A percentile compares a stretch with the other conserved stretches of the same genome.
Evolutionary conservation across 495 filamentous ascomycete genomes (phyloP).

Genomic region (Daldinia concentrica): DNA sequence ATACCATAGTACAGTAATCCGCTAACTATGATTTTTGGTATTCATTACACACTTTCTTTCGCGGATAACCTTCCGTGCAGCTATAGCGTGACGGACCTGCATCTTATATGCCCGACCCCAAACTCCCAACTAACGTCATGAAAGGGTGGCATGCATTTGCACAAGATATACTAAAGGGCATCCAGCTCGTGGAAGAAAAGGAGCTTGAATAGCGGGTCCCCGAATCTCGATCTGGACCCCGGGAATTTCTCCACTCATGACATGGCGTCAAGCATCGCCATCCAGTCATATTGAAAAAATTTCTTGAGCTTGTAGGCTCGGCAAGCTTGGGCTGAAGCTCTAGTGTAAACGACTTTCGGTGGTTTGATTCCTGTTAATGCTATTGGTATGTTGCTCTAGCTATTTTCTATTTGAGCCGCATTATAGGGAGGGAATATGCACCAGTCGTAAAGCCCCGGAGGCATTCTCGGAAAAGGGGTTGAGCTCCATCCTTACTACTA

Average conservation of each 20-base stretch:
- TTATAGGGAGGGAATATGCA: slow-evolving; percentile 2
- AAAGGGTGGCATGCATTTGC: neutral
- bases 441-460: slow-evolving; percentile 1
- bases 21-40: slow-evolving; percentile 5
- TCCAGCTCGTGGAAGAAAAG: neutral
- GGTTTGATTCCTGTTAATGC: neutral
- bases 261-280: neutral
- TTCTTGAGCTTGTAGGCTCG: neutral
- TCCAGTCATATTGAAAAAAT: too few relatives aligned
- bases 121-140: neutral
- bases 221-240: slow-evolving; percentile 1
- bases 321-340: neutral
- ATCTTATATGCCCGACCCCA: neutral
- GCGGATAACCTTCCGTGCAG: slow-evolving; percentile 1
- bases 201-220: slow-evolving; percentile 8
- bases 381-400: neutral
- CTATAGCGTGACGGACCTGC: neutral
- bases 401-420: slow-evolving; percentile 27
- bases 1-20: neutral
- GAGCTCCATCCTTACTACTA: slow-evolving; percentile 3
- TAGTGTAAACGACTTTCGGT: neutral
- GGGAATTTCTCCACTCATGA: slow-evolving; percentile 3
- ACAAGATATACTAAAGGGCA: neutral
- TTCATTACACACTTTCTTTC: neutral
- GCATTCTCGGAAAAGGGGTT: slow-evolving; percentile 8